phyloP scores from a whole-genome alignment of 2,329 filamentous ascomycete species.

The Penicillium rolfsii region DNA sequence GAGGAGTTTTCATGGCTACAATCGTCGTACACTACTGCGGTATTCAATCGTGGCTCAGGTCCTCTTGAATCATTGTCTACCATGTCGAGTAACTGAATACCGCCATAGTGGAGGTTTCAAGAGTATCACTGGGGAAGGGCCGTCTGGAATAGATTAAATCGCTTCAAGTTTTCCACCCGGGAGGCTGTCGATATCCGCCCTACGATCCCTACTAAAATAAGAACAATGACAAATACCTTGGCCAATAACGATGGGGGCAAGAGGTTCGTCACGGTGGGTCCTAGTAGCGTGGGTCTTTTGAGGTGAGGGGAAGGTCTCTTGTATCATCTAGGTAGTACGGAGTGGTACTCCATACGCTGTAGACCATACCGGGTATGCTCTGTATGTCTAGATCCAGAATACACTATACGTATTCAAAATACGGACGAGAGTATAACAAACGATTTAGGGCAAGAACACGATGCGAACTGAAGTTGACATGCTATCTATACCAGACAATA shows the following conservation, averaged over 20 bases:
- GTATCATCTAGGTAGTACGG: not conserved
- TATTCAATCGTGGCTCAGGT: not conserved
- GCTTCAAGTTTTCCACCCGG: constrained; percentile 9
- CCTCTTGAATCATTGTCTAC: not conserved
- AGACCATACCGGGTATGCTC: not conserved
- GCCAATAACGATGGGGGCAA: constrained; percentile 18
- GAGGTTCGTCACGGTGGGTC: constrained; percentile 22
- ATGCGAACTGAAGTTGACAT: not conserved
- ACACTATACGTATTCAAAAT: not conserved
- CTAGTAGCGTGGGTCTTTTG: not conserved
- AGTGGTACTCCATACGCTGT: not conserved
- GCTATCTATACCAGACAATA: not conserved
- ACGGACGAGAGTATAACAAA: no score
- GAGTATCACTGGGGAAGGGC: not conserved
- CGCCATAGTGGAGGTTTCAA: not conserved
- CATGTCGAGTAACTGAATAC: not conserved
- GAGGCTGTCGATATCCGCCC: constrained; percentile 20
- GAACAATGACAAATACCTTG: constrained; percentile 31
- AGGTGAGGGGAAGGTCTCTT: not conserved
- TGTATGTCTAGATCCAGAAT: not conserved
- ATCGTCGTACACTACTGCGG: no score
- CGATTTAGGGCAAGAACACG: not conserved
- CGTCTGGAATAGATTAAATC: constrained; percentile 29
- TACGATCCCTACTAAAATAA: constrained; percentile 23
- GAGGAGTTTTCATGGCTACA: not conserved